These are phyloP conservation scores for Phialemoniopsis sp. DNA, from an alignment of 2,329 filamentous ascomycete genomes.

Conservation along the genomic window DNA sequence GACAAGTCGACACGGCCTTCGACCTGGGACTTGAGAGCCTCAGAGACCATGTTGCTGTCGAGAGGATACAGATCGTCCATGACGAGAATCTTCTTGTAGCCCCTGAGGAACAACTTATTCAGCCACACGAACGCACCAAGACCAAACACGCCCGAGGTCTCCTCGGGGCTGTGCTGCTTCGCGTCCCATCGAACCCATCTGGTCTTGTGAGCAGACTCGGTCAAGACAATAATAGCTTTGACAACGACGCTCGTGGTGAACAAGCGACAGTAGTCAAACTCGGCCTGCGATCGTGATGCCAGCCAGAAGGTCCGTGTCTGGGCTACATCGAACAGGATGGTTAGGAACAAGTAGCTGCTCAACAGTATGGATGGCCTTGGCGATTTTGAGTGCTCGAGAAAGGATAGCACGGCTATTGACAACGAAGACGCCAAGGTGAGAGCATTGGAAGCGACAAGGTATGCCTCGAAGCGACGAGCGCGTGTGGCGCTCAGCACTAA, in stretches of 20 bases:
- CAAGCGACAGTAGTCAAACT: conserved; percentile 1
- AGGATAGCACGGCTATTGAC: conserved; percentile 23
- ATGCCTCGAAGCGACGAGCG: conserved; percentile 8
- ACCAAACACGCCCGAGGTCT: conserved; percentile 26
- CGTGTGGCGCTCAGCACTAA: conserved; percentile 21
- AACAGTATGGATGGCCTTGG: conserved; percentile 37
- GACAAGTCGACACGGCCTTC: conserved; percentile 7
- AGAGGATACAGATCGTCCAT: conserved; percentile 26
- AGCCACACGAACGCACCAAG: conserved; percentile 29
- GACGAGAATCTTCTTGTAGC: conserved; percentile 26
- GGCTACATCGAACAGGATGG: conserved; percentile 36
- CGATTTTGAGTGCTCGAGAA: conserved; percentile 22
- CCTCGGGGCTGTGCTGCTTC: conserved; percentile 23
- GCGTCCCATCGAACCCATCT: conserved; percentile 2
- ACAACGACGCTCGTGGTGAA: conserved; percentile 11
- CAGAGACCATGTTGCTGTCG: conserved; percentile 13
- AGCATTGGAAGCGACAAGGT: conserved; percentile 14
- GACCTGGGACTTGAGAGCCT: conserved; percentile 5
- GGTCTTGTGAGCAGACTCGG: conserved; percentile 15
- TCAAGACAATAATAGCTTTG: conserved; percentile 12
- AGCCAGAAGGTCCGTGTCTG: conserved; percentile 39
- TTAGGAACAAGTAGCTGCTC: conserved; percentile 32
- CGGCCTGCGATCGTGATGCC: background rate
- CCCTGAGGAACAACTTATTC: conserved; percentile 24
- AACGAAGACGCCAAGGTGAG: conserved; percentile 17